Evolutionary conservation across 805 yeast genomes (phyloP), one percentile per base, ranked within the genome.

Genomic region (Blastobotrys mokoenaii): DNA sequence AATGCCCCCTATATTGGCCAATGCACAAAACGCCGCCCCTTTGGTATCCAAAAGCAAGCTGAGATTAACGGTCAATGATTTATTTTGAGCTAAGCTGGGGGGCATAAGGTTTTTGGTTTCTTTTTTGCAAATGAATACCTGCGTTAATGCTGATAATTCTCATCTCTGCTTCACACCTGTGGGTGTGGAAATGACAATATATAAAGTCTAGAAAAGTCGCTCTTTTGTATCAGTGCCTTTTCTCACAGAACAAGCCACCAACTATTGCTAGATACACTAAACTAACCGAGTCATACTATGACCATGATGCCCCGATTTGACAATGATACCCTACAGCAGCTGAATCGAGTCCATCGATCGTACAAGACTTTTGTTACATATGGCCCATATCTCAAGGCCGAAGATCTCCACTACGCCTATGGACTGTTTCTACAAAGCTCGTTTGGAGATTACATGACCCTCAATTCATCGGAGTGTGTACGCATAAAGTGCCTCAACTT

Each of bases 381-480:
- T 7, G 34, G 35, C 16, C 34, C 31, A 10, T 16, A 14, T 3
- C 31, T 43, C 12, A 16, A 36, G 12, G 16, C 14, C 7, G n/a
- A 11, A 12, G 45, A 43, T 14, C 27, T 43, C 16, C 36, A 27
- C 15, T 36, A 36, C 17, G 40, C 40, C 10, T 43, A 43, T 16
- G 27, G 41, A 7, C 40, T 43, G 3, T 43, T 35, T 17, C 27
- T 43, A 18, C 45, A 43, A 12, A 15, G 41, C 37, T 35, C 40
- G n/a, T 43, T 35, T 29, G 45, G 45, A 11, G 45, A 43, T 17
- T 35, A 27, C 22, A 11, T 12, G 32, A 17, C 29, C 9, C 17
- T 17, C 16, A 14, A 34, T 11, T 10, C 14, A 7, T n/a, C 29
- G 15, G 31, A 18, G 32, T 40, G 43, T 31, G 37, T 40, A 17